Base-by-base conservation (phyloP, 192 early-diverging fungal species). In the Cetraspora pellucida region DNA sequence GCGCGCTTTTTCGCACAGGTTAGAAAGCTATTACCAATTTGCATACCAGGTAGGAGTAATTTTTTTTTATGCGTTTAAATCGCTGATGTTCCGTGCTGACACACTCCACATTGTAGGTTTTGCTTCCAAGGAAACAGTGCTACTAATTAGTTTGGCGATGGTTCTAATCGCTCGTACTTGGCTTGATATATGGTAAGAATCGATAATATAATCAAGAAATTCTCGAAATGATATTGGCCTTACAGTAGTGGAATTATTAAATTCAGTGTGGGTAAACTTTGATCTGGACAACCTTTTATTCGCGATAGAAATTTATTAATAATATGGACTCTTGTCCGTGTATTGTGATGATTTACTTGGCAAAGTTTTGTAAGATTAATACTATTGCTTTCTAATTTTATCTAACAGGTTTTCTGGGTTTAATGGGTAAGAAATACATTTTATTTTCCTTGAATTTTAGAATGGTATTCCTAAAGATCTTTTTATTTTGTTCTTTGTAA, bases 121-220 rank as follows among this genome's bases (percentile, higher is more conserved):
- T 2, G 80, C 81, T 7, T 82, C 85, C 31, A 88, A 86, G 44
- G 89, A 90, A 63, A 44, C 85, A 2, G 81, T 75, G 10, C 46
- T 90, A 14, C 72, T 90, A 10, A 67, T 78, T 25, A 66, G 79
- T 52, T 78, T 88, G n/a, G 84, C 87, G 43, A 77, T 81, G 8
- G 84, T 90, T 1, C 59, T 90, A 65, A 86, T 90, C 70, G 86
- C 83, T 28, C 82, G 89, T 78, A 90, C 89, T 9, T 87, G 82
- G 87, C 78, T 90, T 28, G 87, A 88, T 79, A 87, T 90, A 55
- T 90, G 86, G 83, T 75, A 74, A 70, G 44, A 14, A 68, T 58
- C 27, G 23, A 21, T 21, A 43, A 44, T 28, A 46, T 2, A 47
- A 64, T 13, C 10, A 37, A 43, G 4, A 10, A 10, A 47, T 68